Evolutionary conservation across 148 eudicot species (phyloP), one percentile per base, ranked within the genome.

Genomic region (Pharnaceum exiguum): DNA sequence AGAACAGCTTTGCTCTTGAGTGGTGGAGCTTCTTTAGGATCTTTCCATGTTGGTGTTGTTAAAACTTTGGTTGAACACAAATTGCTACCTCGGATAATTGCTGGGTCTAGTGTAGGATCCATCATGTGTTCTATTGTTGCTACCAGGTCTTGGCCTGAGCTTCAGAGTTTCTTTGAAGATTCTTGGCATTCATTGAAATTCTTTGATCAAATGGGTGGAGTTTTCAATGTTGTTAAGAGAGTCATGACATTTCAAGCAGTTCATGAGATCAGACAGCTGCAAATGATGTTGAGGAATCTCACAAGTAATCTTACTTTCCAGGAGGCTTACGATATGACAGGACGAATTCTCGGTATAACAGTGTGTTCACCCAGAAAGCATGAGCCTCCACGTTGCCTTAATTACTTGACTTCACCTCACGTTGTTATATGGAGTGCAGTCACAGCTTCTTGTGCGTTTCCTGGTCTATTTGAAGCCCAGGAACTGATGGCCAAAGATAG

Each of bases 401-500:
- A 93, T 62, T 89, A 93, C 71, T 68, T 93, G 72, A 93, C 99
- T 26, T 93, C 99, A 5, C 99, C 99, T 37, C 95, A 93, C 64
- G 96, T 89, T 43, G 99, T 93, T 15, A 89, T 93, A 59, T 93
- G 99, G 99, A 93, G 99, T 59, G 99, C 99, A 0, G 99, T 93
- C 60, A 86, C 99, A 6, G 99, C 99, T 62, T 93, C 96, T 32
- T 93, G 96, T 77, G 99, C 99, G 11, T 93, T 93, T 70, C 96
- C 99, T 4, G 99, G 95, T 10, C 95, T 93, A 37, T 93, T 89
- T 69, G 99, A 93, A 75, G 99, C 99, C 28, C 99, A 93, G 53
- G 99, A 93, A 69, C 79, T 93, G 13, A 93, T 89, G 99, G 99
- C 96, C 3, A 93, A 93, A 65, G 78, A 86, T 68, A 80, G 99